Base-by-base conservation (phyloP, 495 filamentous ascomycete genomes). In the Baudoinia panamericana region DNA sequence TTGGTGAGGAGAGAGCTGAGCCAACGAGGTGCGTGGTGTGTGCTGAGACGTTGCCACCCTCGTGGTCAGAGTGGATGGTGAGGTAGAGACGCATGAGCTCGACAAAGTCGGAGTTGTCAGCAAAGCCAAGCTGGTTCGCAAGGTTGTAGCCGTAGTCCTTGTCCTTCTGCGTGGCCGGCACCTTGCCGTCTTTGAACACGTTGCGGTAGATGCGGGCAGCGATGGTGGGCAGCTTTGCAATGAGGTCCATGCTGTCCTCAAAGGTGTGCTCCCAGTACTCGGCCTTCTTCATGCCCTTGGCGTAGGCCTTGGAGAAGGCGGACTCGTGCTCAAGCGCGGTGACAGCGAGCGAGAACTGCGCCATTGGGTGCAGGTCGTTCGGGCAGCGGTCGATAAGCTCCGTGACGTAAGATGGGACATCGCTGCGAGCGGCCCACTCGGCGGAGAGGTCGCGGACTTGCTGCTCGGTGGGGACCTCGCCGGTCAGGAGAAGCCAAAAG, bases 361-460 rank as follows among this genome's bases (percentile, higher is more conserved):
- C 86, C 90, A 97, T 97, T 60, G 90, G 92, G 78, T 97, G 90
- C 51, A 97, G 83, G 64, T 88, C 84, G 69, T 70, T 86, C 47
- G 90, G 90, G 80, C 86, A 96, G 67, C 88, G 85, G 78, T 97
- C 90, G 67, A 97, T 93, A 57, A 97, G 78, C 69, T 97, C 90
- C 70, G 94, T 86, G 58, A 97, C 70, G 69, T 88, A 97, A 69
- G 87, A 87, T 62, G 90, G 92, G 46, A 97, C 66, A 56, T 85
- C 83, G 63, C 92, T 82, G 58, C 92, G 87, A 55, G 90, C 90
- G 64, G 90, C 90, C 92, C 87, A 96, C 63, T 96, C 92, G 33
- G 87, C 85, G 53, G 92, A 96, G 46, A 97, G 78, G 44, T 87
- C 86, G 58, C 86, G 85, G 50, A 95, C 92, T 70, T 97, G 90